These are phyloP conservation scores for Trametes meyenii DNA, from an alignment of 768 basidiomycete genomes.

Conservation along the genomic window DNA sequence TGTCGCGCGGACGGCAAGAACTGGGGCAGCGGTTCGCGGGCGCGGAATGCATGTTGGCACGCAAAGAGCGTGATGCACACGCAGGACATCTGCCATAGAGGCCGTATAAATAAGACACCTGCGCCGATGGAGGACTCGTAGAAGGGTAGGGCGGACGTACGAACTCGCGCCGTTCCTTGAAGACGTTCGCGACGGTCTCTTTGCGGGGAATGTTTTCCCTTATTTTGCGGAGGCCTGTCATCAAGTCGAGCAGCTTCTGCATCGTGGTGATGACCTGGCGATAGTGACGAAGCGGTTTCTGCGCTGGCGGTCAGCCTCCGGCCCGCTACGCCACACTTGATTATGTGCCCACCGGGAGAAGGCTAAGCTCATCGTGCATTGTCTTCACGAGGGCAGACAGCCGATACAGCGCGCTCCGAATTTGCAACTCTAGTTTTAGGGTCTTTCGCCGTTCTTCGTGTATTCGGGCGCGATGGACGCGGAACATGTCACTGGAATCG, in stretches of 20 bases:
- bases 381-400: conserved; percentile 42
- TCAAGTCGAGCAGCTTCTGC: conserved; percentile 45
- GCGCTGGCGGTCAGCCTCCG: neutral
- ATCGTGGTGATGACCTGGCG: conserved; percentile 40
- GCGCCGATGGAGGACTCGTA: neutral
- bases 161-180: conserved; percentile 46
- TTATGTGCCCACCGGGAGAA: conserved; percentile 43
- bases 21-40: conserved; percentile 50
- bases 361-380: conserved; percentile 51
- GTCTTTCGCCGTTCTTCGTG: conserved; percentile 38
- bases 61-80: conserved; percentile 52
- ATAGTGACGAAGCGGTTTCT: conserved; percentile 54
- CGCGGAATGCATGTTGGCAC: conserved; percentile 50
- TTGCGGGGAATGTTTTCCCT: conserved; percentile 49
- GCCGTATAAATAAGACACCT: neutral
- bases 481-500: conserved; percentile 40
- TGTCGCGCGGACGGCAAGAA: conserved; percentile 50
- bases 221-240: conserved; percentile 50
- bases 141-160: conserved; percentile 28
- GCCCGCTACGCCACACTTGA: neutral
- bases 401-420: conserved; percentile 44
- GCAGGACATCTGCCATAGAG: conserved; percentile 42
- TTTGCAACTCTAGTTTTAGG: conserved; percentile 45
- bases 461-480: conserved; percentile 27
- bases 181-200: conserved; percentile 43